phyloP scores from a whole-genome alignment of 2,329 filamentous ascomycete species.

The Daldinia sp. region DNA sequence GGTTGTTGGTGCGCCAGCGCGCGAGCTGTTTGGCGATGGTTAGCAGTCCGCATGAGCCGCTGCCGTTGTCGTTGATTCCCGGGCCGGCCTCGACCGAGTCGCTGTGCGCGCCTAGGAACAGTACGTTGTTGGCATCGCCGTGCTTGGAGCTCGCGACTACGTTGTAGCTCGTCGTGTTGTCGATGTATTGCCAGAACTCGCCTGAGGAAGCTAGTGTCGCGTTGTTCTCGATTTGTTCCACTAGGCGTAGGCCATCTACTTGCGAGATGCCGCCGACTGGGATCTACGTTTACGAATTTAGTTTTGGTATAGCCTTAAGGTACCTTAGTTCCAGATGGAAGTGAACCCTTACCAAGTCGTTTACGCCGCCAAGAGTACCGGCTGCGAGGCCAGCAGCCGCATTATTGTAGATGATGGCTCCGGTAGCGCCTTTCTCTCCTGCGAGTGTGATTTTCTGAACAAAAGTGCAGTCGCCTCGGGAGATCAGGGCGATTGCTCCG shows the following conservation, averaged over 20 bases:
- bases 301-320: background rate
- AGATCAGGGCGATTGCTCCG: constrained; percentile 64
- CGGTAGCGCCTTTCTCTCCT: constrained; percentile 61
- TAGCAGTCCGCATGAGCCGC: constrained; percentile 65
- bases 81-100: constrained; percentile 69
- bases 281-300: constrained; percentile 44
- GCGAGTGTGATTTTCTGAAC: constrained; percentile 63
- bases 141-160: constrained; percentile 67
- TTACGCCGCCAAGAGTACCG: constrained; percentile 59
- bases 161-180: constrained; percentile 54
- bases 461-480: constrained; percentile 64
- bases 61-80: constrained; percentile 73
- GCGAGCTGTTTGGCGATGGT: constrained; percentile 67
- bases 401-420: constrained; percentile 67
- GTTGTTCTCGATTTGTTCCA: constrained; percentile 31
- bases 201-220: constrained; percentile 34
- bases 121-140: constrained; percentile 66
- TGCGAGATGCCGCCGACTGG: constrained; percentile 58
- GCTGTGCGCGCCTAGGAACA: constrained; percentile 67
- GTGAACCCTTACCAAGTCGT: constrained; percentile 44
- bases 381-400: constrained; percentile 53
- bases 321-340: background rate
- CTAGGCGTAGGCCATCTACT: constrained; percentile 48
- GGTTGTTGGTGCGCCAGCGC: constrained; percentile 64
- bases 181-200: constrained; percentile 41